Evolutionary conservation across 495 filamentous ascomycete genomes (phyloP).

Genomic region (Aspergillus nanangensis): DNA sequence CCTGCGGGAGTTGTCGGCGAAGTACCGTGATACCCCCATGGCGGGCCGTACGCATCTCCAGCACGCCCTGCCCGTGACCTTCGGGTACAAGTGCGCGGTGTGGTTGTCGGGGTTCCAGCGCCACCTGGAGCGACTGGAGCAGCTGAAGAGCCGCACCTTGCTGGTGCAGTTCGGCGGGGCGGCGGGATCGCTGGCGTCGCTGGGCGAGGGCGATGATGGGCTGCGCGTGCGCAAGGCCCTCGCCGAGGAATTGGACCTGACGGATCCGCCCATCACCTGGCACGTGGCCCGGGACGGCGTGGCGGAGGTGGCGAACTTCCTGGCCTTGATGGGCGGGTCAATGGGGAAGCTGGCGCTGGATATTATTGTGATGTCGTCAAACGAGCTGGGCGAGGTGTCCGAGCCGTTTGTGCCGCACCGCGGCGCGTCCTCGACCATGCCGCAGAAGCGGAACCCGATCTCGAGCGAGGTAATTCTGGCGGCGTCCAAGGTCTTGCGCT

Average conservation of each 20-base stretch:
- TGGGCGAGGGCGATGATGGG: conserved; percentile 28
- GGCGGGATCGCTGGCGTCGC: conserved; percentile 41
- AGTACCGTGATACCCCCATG: conserved; percentile 47
- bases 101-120: conserved; percentile 41
- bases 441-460: conserved; percentile 53
- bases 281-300: conserved; percentile 44
- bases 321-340: conserved; percentile 44
- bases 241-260: conserved; percentile 29
- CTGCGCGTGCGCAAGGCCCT: conserved; percentile 39
- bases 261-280: conserved; percentile 43
- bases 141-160: conserved; percentile 32
- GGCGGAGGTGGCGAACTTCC: conserved; percentile 46
- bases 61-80: conserved; percentile 46
- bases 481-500: conserved; percentile 44
- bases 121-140: conserved; percentile 33
- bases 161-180: conserved; percentile 47
- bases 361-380: conserved; percentile 52
- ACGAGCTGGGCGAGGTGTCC: conserved; percentile 49
- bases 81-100: conserved; percentile 46
- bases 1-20: conserved; percentile 29
- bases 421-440: conserved; percentile 51
- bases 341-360: conserved; percentile 51
- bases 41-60: conserved; percentile 49
- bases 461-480: conserved; percentile 49
- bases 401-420: conserved; percentile 52